Evolutionary conservation across 2,329 filamentous ascomycete species (phyloP), one percentile per base, ranked within the genome.

Genomic region (Ascochyta koolunga): DNA sequence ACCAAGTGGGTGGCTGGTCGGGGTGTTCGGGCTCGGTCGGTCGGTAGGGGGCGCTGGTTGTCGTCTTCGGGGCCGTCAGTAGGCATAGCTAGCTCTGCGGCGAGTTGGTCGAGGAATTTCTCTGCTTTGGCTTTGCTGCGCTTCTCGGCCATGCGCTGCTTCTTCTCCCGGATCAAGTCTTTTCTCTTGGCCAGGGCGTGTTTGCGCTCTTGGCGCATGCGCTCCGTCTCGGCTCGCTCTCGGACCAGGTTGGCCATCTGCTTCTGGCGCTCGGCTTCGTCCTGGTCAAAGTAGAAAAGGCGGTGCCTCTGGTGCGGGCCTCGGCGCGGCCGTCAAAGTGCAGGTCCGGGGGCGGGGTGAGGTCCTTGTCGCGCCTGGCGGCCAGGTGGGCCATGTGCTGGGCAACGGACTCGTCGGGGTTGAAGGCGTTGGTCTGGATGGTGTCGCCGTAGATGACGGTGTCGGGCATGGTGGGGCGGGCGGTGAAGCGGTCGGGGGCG

Each of bases 251-350:
- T 83, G 61, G 84, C 82, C 90, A 98, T 96, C 80, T 98, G 90
- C 66, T 76, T 75, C 69, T 87, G 80, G 41, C 84, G 76, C 60
- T 81, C 79, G 61, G 83, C 86, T 68, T 89, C 87, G 73, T 96
- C 89, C 61, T 83, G 84, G 54, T 88, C 91, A 71, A 99, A 98
- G 51, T 89, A 87, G 78, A 92, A 77, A 98, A 99, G 0, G 90
- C 95, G 0, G 90, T 90, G 4, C 95, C 95, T 66, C 95, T 93
- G 38, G 86, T 91, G 56, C 95, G 82, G 42, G 96, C 86, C 81
- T 99, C 95, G 56, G 83, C 83, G 56, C 85, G 84, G 1, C 91
- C 91, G 72, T 97, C 89, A 76, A 98, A 99, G 76, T 98, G 93
- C 66, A 82, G 81, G 64, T 88, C 85, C 7, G 87, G 85, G 5